Evolutionary conservation across 2,329 filamentous ascomycete genomes (phyloP).

Genomic region (Hansfordia pulvinata): DNA sequence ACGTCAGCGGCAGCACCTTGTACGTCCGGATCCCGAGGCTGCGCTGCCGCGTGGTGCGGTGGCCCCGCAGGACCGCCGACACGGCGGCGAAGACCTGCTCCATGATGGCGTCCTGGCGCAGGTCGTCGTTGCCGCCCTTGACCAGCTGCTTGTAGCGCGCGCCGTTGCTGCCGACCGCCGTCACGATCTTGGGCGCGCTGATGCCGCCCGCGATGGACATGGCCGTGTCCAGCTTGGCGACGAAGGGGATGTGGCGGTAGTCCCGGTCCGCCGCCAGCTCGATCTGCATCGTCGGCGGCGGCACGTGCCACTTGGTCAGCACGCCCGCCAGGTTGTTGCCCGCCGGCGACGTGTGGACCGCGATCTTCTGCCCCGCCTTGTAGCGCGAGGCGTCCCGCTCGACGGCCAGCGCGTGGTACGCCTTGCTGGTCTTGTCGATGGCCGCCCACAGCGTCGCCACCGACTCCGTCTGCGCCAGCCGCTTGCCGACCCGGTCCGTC

Average conservation of each 20-base stretch:
- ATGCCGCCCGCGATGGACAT: constrained; percentile 84
- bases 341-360: constrained; percentile 43
- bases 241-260: constrained; percentile 65
- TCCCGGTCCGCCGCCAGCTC: constrained; percentile 58
- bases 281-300: constrained; percentile 81
- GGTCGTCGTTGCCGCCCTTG: constrained; percentile 90
- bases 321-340: constrained; percentile 50
- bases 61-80: constrained; percentile 74
- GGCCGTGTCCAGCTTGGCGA: constrained; percentile 55
- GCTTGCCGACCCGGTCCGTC: constrained; percentile 52
- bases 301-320: constrained; percentile 54
- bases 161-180: constrained; percentile 66
- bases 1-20: constrained; percentile 83
- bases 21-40: constrained; percentile 89
- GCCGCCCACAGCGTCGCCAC: constrained; percentile 50
- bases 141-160: constrained; percentile 76
- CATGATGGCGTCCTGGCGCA: constrained; percentile 97
- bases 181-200: constrained; percentile 88
- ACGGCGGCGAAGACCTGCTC: constrained; percentile 98
- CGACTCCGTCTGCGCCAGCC: constrained; percentile 37
- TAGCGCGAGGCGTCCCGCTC: constrained; percentile 50
- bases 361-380: constrained; percentile 52
- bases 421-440: constrained; percentile 61
- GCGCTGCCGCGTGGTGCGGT: constrained; percentile 76
- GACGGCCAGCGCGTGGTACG: constrained; percentile 49